phyloP scores from a whole-genome alignment of 495 filamentous ascomycete genomes.

The Aspergillus affinis region DNA sequence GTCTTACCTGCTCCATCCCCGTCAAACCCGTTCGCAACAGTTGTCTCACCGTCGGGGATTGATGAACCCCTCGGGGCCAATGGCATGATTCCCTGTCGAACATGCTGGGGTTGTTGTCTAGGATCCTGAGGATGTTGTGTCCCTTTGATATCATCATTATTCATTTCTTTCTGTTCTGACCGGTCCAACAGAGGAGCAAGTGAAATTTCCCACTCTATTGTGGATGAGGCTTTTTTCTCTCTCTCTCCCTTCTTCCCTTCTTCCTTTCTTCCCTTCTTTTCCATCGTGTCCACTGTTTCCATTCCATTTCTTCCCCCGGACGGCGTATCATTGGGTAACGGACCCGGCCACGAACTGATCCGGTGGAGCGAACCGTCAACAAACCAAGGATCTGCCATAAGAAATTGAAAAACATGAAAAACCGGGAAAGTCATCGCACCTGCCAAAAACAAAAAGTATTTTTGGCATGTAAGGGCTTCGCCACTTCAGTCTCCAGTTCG shows the following conservation, averaged over 20 bases:
- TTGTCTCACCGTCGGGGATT: conserved; percentile 15
- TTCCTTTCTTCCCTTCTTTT: not conserved
- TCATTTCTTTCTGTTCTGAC: not conserved
- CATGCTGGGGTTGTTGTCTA: not conserved
- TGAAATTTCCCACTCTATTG: not conserved
- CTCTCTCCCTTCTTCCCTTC: not conserved
- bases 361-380: too few relatives aligned
- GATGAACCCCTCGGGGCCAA: conserved; percentile 14
- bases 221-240: conserved; percentile 3
- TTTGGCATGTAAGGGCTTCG: not conserved
- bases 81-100: not conserved
- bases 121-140: not conserved
- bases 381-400: too few relatives aligned
- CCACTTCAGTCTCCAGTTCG: not conserved
- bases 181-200: too few relatives aligned
- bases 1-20: too few relatives aligned
- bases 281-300: too few relatives aligned
- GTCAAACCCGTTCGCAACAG: too few relatives aligned
- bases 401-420: too few relatives aligned
- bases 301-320: too few relatives aligned
- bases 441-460: not conserved
- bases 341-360: too few relatives aligned
- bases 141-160: conserved; percentile 2
- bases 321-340: too few relatives aligned
- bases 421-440: too few relatives aligned